Conservation (phyloP, 78 protist species). For the Dictyostelium discoideum region dicty_2.7 NC_007088.5:570001-570500, state of each 20-base stretch:
- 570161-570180: conserved; percentile 73
- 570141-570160: conserved; percentile 29
- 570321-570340: conserved; percentile 12
- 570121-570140: not conserved
- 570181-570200: conserved; percentile 67
- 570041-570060: conserved; percentile 61
- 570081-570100: not conserved
- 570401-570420: not conserved
- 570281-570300: conserved; percentile 56
- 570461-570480: no score
- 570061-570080: conserved; percentile 74
- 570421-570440: not conserved
- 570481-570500: not conserved
- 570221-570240: conserved; percentile 61
- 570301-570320: conserved; percentile 41
- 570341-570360: conserved; percentile 36
- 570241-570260: conserved; percentile 63
- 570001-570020: conserved; percentile 76
- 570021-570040: conserved; percentile 50
- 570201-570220: conserved; percentile 37
- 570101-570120: not conserved
- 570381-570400: not conserved
- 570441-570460: not conserved
- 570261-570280: conserved; percentile 64
- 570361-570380: conserved; percentile 56